Base-by-base conservation (phyloP, 805 yeast genomes). In the Candida ovalis region DNA sequence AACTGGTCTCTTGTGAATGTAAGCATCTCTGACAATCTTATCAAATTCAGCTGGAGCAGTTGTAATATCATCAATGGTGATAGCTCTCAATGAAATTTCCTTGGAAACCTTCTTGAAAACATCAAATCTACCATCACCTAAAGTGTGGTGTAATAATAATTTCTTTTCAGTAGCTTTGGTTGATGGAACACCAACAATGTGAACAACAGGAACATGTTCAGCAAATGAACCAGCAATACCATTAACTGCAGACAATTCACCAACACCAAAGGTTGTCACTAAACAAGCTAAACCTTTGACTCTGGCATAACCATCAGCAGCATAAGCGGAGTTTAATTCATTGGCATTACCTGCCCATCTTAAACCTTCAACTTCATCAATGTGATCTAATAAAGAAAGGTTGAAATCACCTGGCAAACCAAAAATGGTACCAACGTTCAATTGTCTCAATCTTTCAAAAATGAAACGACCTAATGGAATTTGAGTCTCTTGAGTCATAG, bases 271-370 rank as follows among this genome's bases (percentile, higher is more conserved):
- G 42, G 91, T 86, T 66, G 91, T 86, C 62, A 85, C 73, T 43
- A 86, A 56, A 58, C 85, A 83, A 50, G 85, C 76, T 62, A 86
- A 66, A 54, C 87, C 82, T 71, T 85, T 86, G 57, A 86, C 75
- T 67, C 94, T 73, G 48, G 88, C 80, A 70, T 86, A 86, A 55
- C 91, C 94, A 68, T 86, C 94, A 44, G 91, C 91, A 48, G 94
- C 87, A 59, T 83, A 83, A 36, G 90, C 84, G 42, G 91, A 88
- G 65, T 86, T 86, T 70, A 86, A 76, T 71, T 86, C 92, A 69
- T 86, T 86, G 67, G 89, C 85, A 67, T 86, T 85, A 60, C 91
- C 92, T 43, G 86, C 88, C 92, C 91, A 86, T 72, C 84, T 76
- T 71, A 85, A 66, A 44, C 86, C 85, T 43, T 77, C 80, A 46